Base-by-base conservation (phyloP, 2,329 filamentous ascomycete genomes). In the Pseudogymnoascus sp. region DNA sequence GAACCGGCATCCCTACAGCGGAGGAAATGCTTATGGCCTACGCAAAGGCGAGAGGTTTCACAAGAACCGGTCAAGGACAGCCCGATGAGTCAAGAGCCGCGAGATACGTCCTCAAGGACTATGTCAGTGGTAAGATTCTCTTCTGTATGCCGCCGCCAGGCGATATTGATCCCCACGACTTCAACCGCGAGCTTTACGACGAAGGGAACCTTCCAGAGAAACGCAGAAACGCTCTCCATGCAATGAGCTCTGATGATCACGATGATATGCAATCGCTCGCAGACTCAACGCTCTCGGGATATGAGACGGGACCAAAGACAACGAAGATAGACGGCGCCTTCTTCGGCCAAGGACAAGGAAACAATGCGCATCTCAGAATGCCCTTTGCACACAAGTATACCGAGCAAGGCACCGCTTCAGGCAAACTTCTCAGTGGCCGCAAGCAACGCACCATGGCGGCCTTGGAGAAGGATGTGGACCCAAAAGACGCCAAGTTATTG, bases 61-160 rank as follows among this genome's bases (percentile, higher is more conserved):
- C 89, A 64, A 97, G 93, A 4, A 88, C 90, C 62, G 95, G 95
- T 71, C 84, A 90, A 35, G 93, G 95, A 7, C 90, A 95, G 72
- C 93, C 95, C 0, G 95, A 99, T 71, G 92, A 96, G 78, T 96
- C 92, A 1, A 85, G 95, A 70, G 95, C 95, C 6, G 92, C 93
- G 4, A 85, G 95, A 61, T 89, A 91, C 69, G 83, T 99, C 14
- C 83, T 99, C 26, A 99, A 99, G 75, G 95, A 99, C 78, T 99
- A 98, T 72, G 95, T 99, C 69, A 96, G 89, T 73, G 95, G 95
- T 66, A 98, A 97, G 78, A 84, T 99, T 0, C 83, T 98, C 5
- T 98, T 89, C 78, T 95, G 92, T 68, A 88, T 93, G 70, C 93
- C 95, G 4, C 95, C 95, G 0, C 93, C 93, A 0, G 78, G 78